These are phyloP conservation scores for Xylaria sp. DNA, from an alignment of 2,329 filamentous ascomycete species.

Conservation along the genomic window DNA sequence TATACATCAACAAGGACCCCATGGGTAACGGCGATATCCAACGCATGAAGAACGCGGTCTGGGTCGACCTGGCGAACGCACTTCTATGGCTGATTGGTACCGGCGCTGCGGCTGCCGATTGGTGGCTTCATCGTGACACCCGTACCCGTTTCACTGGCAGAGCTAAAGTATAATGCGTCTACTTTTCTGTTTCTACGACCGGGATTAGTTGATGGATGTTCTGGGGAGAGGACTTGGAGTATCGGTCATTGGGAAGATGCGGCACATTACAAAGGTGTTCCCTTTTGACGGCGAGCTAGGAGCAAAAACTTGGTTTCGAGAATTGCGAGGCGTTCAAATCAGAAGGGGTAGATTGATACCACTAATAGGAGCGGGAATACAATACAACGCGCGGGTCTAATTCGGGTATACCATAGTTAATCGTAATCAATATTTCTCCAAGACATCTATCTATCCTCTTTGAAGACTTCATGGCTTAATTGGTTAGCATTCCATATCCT, in stretches of 20 bases:
- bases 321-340: not conserved
- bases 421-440: too few species aligned
- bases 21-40: conserved; percentile 71
- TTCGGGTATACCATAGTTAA: too few species aligned
- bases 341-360: too few species aligned
- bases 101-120: conserved; percentile 66
- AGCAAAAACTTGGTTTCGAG: not conserved
- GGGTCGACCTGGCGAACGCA: conserved; percentile 81
- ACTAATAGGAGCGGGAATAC: too few species aligned
- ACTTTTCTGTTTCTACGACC: not conserved
- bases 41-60: conserved; percentile 88
- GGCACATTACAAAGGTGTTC: not conserved
- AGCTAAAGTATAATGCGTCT: conserved; percentile 56
- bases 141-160: conserved; percentile 69
- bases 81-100: conserved; percentile 79
- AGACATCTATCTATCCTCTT: too few species aligned
- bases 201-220: not conserved
- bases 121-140: conserved; percentile 65
- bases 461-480: too few species aligned
- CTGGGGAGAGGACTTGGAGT: not conserved
- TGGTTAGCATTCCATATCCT: too few species aligned
- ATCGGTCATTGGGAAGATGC: not conserved
- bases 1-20: conserved; percentile 78
- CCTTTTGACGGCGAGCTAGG: not conserved
- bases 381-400: too few species aligned